phyloP scores from a whole-genome alignment of 2,329 filamentous ascomycete genomes.

The Hyphodiscus sp. region DNA sequence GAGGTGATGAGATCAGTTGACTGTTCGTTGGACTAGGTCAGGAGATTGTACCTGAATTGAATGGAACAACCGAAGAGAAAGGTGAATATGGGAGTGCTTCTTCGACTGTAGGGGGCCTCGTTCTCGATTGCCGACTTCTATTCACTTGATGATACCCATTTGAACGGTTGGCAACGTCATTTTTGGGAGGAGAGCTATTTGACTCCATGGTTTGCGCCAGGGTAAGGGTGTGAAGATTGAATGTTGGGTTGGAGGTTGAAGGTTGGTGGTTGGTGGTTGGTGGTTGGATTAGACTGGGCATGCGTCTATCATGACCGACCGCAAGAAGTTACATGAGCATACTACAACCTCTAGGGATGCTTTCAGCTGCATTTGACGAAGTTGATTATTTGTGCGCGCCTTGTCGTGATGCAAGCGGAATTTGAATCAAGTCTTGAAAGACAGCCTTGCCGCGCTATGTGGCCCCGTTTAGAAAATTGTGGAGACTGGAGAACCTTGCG shows the following conservation, averaged over 20 bases:
- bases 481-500: no score
- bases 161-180: slow-evolving; percentile 15
- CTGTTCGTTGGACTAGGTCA: slow-evolving; percentile 1
- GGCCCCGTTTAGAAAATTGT: no score
- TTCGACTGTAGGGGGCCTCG: slow-evolving; percentile 52
- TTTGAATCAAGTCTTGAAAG: no score
- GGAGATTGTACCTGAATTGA: slow-evolving; percentile 56
- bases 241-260: no score
- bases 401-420: background rate
- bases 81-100: slow-evolving; percentile 79
- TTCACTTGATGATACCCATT: slow-evolving; percentile 13
- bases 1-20: slow-evolving; percentile 15
- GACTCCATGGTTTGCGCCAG: slow-evolving; percentile 19
- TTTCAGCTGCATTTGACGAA: background rate
- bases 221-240: background rate
- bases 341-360: background rate
- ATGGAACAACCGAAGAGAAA: slow-evolving; percentile 72
- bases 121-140: slow-evolving; percentile 25
- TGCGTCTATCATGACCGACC: slow-evolving; percentile 2
- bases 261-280: no score
- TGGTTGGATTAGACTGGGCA: background rate
- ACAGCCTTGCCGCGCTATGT: no score
- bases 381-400: background rate
- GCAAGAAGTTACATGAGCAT: slow-evolving; percentile 3
- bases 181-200: slow-evolving; percentile 21